Conservation (phyloP, 768 basidiomycete species). For the Hypsizygus marmoreus region DNA sequence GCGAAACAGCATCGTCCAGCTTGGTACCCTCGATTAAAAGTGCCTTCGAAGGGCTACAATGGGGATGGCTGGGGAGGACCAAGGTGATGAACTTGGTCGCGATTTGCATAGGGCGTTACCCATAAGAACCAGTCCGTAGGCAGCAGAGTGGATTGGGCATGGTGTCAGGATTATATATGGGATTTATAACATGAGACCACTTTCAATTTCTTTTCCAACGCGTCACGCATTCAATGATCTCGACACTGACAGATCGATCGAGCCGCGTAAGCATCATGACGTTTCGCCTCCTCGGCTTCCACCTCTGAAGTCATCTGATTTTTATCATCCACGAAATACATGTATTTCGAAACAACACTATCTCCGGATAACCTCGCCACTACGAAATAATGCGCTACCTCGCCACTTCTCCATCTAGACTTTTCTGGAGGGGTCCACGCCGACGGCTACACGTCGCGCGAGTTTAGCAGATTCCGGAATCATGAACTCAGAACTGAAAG, state of each 20-base stretch:
- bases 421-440: conserved; percentile 26
- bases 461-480: too few species aligned
- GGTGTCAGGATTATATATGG: conserved; percentile 22
- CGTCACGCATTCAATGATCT: conserved; percentile 19
- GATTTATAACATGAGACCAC: conserved; percentile 37
- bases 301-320: too few species aligned
- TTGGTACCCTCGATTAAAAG: too few species aligned
- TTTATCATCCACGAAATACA: neutral
- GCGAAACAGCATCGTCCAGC: conserved; percentile 9
- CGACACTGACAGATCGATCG: conserved; percentile 21
- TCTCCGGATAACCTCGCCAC: too few species aligned
- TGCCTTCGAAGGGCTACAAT: neutral
- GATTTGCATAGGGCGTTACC: conserved; percentile 9
- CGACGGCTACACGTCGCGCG: conserved; percentile 32
- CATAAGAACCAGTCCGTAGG: too few species aligned
- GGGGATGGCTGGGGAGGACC: neutral
- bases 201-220: conserved; percentile 31
- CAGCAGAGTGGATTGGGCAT: too few species aligned
- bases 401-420: conserved; percentile 4
- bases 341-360: neutral
- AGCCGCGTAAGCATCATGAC: neutral
- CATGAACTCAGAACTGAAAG: neutral
- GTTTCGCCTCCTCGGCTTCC: neutral
- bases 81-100: neutral
- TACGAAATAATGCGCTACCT: too few species aligned